phyloP scores from a whole-genome alignment of 495 filamentous ascomycete genomes.

The Aspergillus coremiiformis region DNA sequence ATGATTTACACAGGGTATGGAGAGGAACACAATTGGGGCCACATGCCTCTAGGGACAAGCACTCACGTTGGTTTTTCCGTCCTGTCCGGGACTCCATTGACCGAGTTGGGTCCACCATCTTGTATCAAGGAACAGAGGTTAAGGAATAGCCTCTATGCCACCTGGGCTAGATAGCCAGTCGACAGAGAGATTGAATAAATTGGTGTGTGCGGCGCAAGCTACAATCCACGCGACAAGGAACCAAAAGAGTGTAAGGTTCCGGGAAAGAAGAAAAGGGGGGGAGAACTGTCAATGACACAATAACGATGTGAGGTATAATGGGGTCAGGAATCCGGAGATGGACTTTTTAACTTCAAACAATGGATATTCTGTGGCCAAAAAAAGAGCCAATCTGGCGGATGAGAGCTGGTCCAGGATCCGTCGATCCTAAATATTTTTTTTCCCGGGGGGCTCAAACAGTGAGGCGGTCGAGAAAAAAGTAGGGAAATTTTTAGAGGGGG shows the following conservation, averaged over 20 bases:
- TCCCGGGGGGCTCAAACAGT: conserved; percentile 5
- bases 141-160: background rate
- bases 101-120: conserved; percentile 54
- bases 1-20: background rate
- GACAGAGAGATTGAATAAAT: conserved; percentile 6
- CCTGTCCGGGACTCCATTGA: conserved; percentile 73
- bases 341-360: conserved; percentile 9
- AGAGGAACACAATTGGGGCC: conserved; percentile 1
- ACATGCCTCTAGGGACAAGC: conserved; percentile 16
- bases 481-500: conserved; percentile 28
- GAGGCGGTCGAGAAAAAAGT: conserved; percentile 21
- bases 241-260: conserved; percentile 11
- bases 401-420: conserved; percentile 14
- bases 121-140: conserved; percentile 6
- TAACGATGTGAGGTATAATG: background rate
- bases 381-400: conserved; percentile 14
- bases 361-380: conserved; percentile 3
- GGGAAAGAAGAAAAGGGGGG: conserved; percentile 2
- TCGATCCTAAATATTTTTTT: conserved; percentile 11
- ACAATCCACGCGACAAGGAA: conserved; percentile 8
- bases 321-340: conserved; percentile 11
- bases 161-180: conserved; percentile 1
- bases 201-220: conserved; percentile 2
- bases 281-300: conserved; percentile 5
- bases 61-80: conserved; percentile 74